Evolutionary conservation across 345 rosid genomes (phyloP).

Genomic region (Linum usitatissimum): DNA sequence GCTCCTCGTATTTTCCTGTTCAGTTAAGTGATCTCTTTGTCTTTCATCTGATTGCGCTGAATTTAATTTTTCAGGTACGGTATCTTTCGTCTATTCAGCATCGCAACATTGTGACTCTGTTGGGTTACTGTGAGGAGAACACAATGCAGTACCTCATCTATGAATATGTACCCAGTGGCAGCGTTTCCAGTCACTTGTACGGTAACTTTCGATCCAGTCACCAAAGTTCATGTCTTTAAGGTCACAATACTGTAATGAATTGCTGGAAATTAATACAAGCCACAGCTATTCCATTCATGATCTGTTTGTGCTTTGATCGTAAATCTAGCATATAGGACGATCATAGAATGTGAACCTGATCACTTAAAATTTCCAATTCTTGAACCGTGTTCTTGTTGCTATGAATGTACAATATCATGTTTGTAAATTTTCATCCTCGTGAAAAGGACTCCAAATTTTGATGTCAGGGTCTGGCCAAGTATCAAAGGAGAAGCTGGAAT

Average conservation of each 20-base stretch:
- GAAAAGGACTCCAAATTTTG: slow-evolving; percentile 7
- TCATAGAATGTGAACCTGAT: neutral
- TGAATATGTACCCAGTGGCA: slow-evolving; percentile 90
- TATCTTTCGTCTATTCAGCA: slow-evolving; percentile 81
- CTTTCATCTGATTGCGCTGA: slow-evolving; percentile 12
- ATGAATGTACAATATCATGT: neutral
- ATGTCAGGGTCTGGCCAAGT: slow-evolving; percentile 53
- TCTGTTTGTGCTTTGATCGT: neutral
- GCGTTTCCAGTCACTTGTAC: slow-evolving; percentile 92
- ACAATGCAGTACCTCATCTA: slow-evolving; percentile 67
- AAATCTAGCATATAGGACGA: neutral
- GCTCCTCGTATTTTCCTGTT: no score
- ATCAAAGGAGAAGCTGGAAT: slow-evolving; percentile 72
- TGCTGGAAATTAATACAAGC: neutral
- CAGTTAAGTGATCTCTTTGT: slow-evolving; percentile 4
- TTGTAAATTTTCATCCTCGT: slow-evolving; percentile 2
- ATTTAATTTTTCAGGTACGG: slow-evolving; percentile 44
- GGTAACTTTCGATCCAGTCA: slow-evolving; percentile 69
- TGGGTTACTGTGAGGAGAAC: slow-evolving; percentile 90
- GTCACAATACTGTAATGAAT: neutral
- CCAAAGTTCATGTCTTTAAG: slow-evolving; percentile 13
- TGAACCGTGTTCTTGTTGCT: neutral
- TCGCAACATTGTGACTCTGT: slow-evolving; percentile 69
- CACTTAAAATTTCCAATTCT: neutral
- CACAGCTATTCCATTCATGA: neutral